phyloP scores from a whole-genome alignment of 2,329 filamentous ascomycete species.

The Diaporthe vexans region DNA sequence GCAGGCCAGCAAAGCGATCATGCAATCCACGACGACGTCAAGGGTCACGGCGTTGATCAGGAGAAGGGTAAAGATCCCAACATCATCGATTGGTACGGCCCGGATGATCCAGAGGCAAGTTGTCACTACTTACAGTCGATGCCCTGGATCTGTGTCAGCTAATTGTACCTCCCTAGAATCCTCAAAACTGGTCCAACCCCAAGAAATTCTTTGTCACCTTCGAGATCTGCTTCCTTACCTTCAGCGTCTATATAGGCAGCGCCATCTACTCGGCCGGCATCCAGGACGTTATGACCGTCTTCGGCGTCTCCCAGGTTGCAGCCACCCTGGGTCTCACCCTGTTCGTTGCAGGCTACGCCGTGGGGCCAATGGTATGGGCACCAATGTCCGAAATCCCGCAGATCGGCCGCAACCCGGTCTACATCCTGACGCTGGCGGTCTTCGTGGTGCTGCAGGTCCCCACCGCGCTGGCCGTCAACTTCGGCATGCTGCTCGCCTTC shows the following conservation, averaged over 20 bases:
- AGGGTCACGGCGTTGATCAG: background rate
- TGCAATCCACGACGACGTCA: background rate
- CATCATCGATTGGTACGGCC: background rate
- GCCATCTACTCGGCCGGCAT: background rate
- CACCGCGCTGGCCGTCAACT: background rate
- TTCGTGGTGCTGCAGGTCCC: background rate
- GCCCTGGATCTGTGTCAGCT: background rate
- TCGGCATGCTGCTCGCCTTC: background rate
- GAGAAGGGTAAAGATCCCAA: background rate
- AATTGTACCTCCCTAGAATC: background rate
- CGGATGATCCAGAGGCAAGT: background rate
- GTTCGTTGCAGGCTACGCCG: background rate
- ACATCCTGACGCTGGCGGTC: background rate
- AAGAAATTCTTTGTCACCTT: background rate
- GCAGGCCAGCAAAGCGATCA: background rate
- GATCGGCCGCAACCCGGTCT: background rate
- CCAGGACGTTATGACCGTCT: background rate
- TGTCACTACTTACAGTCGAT: no score
- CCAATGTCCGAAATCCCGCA: background rate
- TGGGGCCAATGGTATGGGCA: background rate
- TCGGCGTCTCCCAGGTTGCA: background rate
- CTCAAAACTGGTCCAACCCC: background rate
- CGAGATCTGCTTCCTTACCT: background rate
- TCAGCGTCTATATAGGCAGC: background rate
- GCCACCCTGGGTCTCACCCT: background rate